These are phyloP conservation scores for Ceratocystis albifundus DNA, from an alignment of 2,329 filamentous ascomycete genomes.

Conservation along the genomic window DNA sequence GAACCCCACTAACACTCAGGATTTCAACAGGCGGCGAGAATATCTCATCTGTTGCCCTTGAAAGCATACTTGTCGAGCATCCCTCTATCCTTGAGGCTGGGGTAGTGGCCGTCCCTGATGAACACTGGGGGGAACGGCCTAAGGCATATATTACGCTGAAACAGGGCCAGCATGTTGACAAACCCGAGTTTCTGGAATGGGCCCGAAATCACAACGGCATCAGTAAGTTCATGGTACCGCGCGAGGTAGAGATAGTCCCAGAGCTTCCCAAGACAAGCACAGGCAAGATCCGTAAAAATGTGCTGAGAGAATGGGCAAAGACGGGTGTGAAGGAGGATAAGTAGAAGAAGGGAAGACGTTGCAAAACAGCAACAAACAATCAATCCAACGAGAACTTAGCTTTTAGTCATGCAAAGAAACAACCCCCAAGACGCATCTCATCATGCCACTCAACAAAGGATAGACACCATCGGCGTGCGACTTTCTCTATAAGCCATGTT, in stretches of 20 bases:
- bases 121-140: constrained; percentile 90
- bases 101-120: constrained; percentile 76
- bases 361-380: not conserved
- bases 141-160: constrained; percentile 86
- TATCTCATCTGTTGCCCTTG: constrained; percentile 85
- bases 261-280: constrained; percentile 96
- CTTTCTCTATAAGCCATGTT: not conserved
- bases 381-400: not conserved
- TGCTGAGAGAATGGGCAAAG: constrained; percentile 75
- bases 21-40: constrained; percentile 68
- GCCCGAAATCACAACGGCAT: constrained; percentile 70
- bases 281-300: constrained; percentile 92
- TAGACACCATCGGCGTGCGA: not conserved
- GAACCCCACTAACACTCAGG: not conserved
- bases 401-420: too few relatives aligned
- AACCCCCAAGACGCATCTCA: too few relatives aligned
- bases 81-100: constrained; percentile 83
- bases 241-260: constrained; percentile 62
- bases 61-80: constrained; percentile 79
- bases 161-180: constrained; percentile 43
- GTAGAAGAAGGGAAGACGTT: not conserved
- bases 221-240: constrained; percentile 77
- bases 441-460: too few relatives aligned
- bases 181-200: constrained; percentile 69
- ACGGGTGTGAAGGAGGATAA: constrained; percentile 7